Conservation (phyloP, 2,329 filamentous ascomycete genomes). For the Aspergillus chevalieri region DNA sequence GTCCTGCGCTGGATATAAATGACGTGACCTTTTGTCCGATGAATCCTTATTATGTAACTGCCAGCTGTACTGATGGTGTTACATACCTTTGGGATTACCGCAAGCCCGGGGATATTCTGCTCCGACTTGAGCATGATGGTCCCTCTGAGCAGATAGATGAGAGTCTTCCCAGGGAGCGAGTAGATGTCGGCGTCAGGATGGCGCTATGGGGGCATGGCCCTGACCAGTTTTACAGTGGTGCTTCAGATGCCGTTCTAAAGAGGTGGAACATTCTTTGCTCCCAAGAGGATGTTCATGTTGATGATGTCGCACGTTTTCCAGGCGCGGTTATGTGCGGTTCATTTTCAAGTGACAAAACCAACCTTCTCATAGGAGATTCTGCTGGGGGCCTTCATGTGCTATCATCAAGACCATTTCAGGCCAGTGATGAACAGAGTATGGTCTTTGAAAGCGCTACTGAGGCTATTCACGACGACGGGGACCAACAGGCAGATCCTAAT, state of each 20-base stretch:
- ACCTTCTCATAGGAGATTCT: slow-evolving; percentile 54
- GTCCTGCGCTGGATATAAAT: slow-evolving; percentile 56
- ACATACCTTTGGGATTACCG: slow-evolving; percentile 58
- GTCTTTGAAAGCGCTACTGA: slow-evolving; percentile 20
- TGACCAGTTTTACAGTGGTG: slow-evolving; percentile 52
- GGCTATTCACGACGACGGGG: slow-evolving; percentile 2
- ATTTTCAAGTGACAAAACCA: slow-evolving; percentile 51
- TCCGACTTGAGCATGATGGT: slow-evolving; percentile 46
- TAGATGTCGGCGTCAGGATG: slow-evolving; percentile 54
- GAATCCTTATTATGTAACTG: slow-evolving; percentile 47
- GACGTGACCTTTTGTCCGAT: slow-evolving; percentile 49
- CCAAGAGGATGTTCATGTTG: slow-evolving; percentile 45
- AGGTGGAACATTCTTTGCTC: slow-evolving; percentile 53
- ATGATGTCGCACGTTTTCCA: slow-evolving; percentile 44
- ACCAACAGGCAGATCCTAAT: slow-evolving; percentile 9
- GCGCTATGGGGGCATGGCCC: slow-evolving; percentile 51
- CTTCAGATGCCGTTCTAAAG: slow-evolving; percentile 56
- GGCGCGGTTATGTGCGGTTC: slow-evolving; percentile 54
- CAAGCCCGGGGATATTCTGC: slow-evolving; percentile 39
- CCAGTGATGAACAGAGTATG: slow-evolving; percentile 16
- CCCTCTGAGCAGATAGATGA: slow-evolving; percentile 45
- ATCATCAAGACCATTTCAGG: slow-evolving; percentile 26
- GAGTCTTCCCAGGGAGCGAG: slow-evolving; percentile 39
- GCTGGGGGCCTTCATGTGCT: slow-evolving; percentile 51
- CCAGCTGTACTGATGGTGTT: slow-evolving; percentile 54